These are phyloP conservation scores for Apiotrichum brassicae DNA, from an alignment of 1,284 basidiomycete genomes.

Conservation along the genomic window DNA sequence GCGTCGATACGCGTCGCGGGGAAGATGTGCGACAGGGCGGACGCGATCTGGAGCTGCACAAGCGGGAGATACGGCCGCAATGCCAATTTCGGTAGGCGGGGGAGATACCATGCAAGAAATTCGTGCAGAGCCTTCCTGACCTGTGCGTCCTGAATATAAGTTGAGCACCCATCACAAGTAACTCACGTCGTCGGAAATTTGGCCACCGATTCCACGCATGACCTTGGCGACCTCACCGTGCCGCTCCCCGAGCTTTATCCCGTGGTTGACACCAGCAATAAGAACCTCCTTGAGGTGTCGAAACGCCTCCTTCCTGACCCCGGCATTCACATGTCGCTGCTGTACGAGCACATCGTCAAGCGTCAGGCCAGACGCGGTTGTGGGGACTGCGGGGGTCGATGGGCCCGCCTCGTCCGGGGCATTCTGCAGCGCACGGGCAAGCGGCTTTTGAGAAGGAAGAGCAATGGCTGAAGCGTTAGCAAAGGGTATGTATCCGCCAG, in stretches of 20 bases:
- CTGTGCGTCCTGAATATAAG: constrained; percentile 40
- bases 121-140: constrained; percentile 49
- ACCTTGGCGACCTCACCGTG: constrained; percentile 57
- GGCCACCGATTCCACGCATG: constrained; percentile 60
- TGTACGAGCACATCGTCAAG: constrained; percentile 73
- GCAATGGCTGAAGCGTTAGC: constrained; percentile 62
- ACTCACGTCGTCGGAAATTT: constrained; percentile 73
- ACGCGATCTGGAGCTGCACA: constrained; percentile 76
- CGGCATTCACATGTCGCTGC: constrained; percentile 74
- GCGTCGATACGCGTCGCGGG: constrained; percentile 90
- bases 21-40: constrained; percentile 90
- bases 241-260: constrained; percentile 45
- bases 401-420: constrained; percentile 50
- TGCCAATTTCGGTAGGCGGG: constrained; percentile 53
- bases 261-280: constrained; percentile 57
- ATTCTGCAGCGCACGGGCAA: constrained; percentile 30
- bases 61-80: constrained; percentile 64
- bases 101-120: constrained; percentile 63
- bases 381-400: constrained; percentile 53
- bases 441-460: constrained; percentile 68
- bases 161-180: neutral
- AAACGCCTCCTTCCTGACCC: constrained; percentile 74
- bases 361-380: constrained; percentile 68
- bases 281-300: constrained; percentile 74
- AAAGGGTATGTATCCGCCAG: constrained; percentile 10